These are phyloP conservation scores for Saturnispora serradocipensis DNA, from an alignment of 805 yeast genomes.

Conservation along the genomic window DNA sequence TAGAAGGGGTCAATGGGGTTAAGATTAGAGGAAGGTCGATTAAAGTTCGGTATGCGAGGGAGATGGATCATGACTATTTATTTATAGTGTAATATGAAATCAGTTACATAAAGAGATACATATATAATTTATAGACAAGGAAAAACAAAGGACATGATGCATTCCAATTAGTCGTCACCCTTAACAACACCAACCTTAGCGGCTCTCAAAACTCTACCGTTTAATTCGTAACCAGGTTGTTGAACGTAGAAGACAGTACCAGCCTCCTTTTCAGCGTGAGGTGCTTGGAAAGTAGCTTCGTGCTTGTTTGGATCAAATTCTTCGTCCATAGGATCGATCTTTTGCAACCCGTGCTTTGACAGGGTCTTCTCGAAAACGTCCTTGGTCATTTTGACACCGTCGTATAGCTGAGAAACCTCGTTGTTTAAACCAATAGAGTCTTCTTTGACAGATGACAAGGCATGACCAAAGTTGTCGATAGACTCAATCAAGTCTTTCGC, in stretches of 20 bases:
- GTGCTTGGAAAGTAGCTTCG: constrained; percentile 85
- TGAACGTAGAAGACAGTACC: constrained; percentile 91
- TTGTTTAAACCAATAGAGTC: constrained; percentile 48
- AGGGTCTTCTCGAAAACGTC: constrained; percentile 79
- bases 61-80: constrained; percentile 17
- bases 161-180: constrained; percentile 29
- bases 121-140: constrained; percentile 2
- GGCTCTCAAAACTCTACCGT: constrained; percentile 84
- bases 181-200: constrained; percentile 94
- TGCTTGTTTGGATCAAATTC: constrained; percentile 84
- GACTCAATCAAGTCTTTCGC: constrained; percentile 86
- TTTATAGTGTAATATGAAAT: constrained; percentile 17
- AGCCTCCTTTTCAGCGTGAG: constrained; percentile 81
- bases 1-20: constrained; percentile 33
- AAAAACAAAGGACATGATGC: not conserved
- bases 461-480: constrained; percentile 83
- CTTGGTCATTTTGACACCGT: constrained; percentile 88
- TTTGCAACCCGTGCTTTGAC: constrained; percentile 66
- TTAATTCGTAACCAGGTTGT: constrained; percentile 79
- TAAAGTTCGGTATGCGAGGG: constrained; percentile 22
- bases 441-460: constrained; percentile 60
- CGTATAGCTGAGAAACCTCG: constrained; percentile 67
- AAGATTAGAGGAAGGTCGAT: constrained; percentile 39
- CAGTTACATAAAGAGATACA: not conserved
- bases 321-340: constrained; percentile 78